These are phyloP conservation scores for Catunica adiposa DNA, from an alignment of 2,329 filamentous ascomycete species.

Conservation along the genomic window DNA sequence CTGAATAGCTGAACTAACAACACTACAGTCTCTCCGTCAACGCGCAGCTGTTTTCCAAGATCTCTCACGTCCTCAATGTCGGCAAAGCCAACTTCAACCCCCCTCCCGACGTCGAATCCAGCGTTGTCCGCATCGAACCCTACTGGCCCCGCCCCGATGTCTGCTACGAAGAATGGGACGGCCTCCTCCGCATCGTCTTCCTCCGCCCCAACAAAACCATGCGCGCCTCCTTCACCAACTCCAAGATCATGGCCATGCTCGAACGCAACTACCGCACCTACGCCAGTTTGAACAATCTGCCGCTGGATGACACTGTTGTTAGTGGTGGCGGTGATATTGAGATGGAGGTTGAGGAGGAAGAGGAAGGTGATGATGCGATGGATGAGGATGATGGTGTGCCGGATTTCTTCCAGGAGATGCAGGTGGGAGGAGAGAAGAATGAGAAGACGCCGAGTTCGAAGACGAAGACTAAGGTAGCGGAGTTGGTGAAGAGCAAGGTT, in stretches of 20 bases:
- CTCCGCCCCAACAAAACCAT: slow-evolving; percentile 81
- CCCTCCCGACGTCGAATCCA: slow-evolving; percentile 80
- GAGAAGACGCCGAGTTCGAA: slow-evolving; percentile 52
- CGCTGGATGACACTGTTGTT: slow-evolving; percentile 44
- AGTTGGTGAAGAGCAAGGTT: slow-evolving; percentile 76
- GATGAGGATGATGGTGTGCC: slow-evolving; percentile 56
- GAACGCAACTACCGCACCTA: slow-evolving; percentile 79
- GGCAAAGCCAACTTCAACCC: slow-evolving; percentile 94
- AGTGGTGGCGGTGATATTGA: slow-evolving; percentile 30
- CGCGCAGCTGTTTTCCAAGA: slow-evolving; percentile 66
- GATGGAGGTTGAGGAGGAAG: slow-evolving; percentile 25
- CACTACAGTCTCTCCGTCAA: slow-evolving; percentile 55
- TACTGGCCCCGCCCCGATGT: slow-evolving; percentile 70
- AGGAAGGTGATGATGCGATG: slow-evolving; percentile 29
- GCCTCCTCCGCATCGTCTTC: slow-evolving; percentile 56
- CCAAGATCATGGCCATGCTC: slow-evolving; percentile 64
- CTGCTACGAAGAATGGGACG: slow-evolving; percentile 90
- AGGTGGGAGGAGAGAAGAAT: slow-evolving; percentile 18
- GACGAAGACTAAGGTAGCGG: slow-evolving; percentile 62
- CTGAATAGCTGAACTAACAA: background rate
- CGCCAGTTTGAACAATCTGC: slow-evolving; percentile 72
- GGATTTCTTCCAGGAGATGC: slow-evolving; percentile 62
- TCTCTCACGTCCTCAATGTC: slow-evolving; percentile 72
- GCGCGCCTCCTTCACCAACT: slow-evolving; percentile 63
- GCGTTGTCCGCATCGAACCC: slow-evolving; percentile 76